phyloP scores from a whole-genome alignment of 2,329 filamentous ascomycete genomes.

The Trichoderma gracile region DNA sequence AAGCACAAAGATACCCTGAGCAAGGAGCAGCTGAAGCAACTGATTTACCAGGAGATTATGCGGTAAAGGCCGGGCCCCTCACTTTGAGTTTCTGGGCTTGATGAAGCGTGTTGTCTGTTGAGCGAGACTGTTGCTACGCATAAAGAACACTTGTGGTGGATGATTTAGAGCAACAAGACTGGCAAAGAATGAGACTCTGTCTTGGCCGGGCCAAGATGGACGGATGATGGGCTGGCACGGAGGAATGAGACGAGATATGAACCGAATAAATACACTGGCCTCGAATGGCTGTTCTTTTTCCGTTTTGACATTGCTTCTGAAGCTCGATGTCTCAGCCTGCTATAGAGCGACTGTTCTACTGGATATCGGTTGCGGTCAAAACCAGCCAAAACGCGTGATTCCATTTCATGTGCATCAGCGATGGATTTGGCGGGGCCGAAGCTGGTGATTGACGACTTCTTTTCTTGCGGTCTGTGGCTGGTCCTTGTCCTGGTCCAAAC shows the following conservation, averaged over 20 bases:
- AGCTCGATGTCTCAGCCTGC: no score
- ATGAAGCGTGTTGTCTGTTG: not conserved
- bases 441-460: no score
- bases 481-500: no score
- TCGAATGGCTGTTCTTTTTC: constrained; percentile 5
- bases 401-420: no score
- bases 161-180: constrained; percentile 16
- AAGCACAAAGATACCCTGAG: constrained; percentile 99
- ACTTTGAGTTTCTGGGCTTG: not conserved
- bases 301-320: not conserved
- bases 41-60: constrained; percentile 98
- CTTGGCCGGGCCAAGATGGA: constrained; percentile 10
- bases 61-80: constrained; percentile 41
- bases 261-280: constrained; percentile 21
- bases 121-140: not conserved
- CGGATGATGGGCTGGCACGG: not conserved
- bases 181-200: constrained; percentile 4
- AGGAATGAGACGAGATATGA: constrained; percentile 14
- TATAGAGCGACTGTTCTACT: no score
- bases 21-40: constrained; percentile 95
- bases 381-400: no score
- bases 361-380: no score
- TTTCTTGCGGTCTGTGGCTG: no score
- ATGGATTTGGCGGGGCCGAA: no score
- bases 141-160: not conserved